Conservation (phyloP, 352 stramenopile species). For the Plasmopara muralis region DNA sequence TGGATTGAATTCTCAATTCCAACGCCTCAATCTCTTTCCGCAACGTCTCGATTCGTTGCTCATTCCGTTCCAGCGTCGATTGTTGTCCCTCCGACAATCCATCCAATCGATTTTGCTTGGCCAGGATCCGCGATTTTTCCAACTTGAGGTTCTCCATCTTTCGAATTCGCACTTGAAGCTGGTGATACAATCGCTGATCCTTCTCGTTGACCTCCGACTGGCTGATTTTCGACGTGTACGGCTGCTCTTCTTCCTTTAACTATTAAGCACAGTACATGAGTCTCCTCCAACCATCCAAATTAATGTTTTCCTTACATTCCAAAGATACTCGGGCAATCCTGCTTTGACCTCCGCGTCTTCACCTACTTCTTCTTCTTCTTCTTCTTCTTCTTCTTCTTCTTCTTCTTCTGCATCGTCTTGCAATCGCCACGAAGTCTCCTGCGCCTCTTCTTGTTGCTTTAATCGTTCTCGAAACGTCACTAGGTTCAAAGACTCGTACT, state of each 20-base stretch:
- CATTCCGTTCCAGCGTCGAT: constrained; percentile 42
- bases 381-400: constrained; percentile 24
- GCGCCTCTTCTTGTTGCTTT: constrained; percentile 22
- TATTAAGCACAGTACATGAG: constrained; percentile 1
- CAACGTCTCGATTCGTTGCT: constrained; percentile 47
- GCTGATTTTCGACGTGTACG: constrained; percentile 51
- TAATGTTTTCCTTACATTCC: constrained; percentile 34
- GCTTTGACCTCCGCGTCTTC: constrained; percentile 22
- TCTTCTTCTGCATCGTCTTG: constrained; percentile 66
- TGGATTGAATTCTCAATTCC: constrained; percentile 47
- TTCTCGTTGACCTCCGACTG: constrained; percentile 48
- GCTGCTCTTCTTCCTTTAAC: constrained; percentile 43
- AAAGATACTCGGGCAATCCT: constrained; percentile 66
- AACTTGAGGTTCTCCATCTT: constrained; percentile 81
- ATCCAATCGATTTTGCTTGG: constrained; percentile 20
- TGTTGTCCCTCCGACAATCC: constrained; percentile 1
- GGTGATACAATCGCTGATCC: constrained; percentile 71
- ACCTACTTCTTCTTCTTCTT: constrained; percentile 25
- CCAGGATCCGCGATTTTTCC: constrained; percentile 57
- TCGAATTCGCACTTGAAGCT: constrained; percentile 65
- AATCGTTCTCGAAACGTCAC: constrained; percentile 29
- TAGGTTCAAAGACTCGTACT: constrained; percentile 68
- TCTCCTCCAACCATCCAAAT: background rate
- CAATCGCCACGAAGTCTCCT: constrained; percentile 74
- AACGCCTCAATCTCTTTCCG: constrained; percentile 60